These are phyloP conservation scores for Trametopsis cervina DNA, from an alignment of 768 basidiomycete species.

Conservation along the genomic window DNA sequence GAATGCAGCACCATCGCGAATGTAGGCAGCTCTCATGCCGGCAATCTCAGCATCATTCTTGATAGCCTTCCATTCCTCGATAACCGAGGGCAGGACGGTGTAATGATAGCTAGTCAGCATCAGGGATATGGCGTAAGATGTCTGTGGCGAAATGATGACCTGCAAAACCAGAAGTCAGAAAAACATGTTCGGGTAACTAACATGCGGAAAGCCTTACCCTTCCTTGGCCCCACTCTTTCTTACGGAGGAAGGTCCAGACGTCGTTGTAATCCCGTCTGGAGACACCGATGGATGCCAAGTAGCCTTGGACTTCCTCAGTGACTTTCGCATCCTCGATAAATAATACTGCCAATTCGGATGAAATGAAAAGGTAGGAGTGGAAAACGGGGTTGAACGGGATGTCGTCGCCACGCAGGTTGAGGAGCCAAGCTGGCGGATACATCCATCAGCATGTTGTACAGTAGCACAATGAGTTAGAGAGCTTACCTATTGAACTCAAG, in stretches of 20 bases:
- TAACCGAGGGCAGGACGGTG: slow-evolving; percentile 59
- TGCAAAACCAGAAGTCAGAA: slow-evolving; percentile 19
- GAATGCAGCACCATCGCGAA: slow-evolving; percentile 84
- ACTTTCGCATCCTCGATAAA: slow-evolving; percentile 73
- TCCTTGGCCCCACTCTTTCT: slow-evolving; percentile 72
- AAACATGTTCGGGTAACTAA: slow-evolving; percentile 11
- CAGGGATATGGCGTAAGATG: slow-evolving; percentile 76
- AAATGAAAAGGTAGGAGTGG: slow-evolving; percentile 78
- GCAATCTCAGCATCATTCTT: slow-evolving; percentile 87
- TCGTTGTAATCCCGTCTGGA: slow-evolving; percentile 64
- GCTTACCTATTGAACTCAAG: slow-evolving; percentile 63
- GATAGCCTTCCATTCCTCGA: slow-evolving; percentile 75
- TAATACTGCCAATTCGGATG: slow-evolving; percentile 51
- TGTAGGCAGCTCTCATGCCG: slow-evolving; percentile 77
- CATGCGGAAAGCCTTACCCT: slow-evolving; percentile 40
- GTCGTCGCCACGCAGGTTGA: slow-evolving; percentile 87
- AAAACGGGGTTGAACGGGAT: slow-evolving; percentile 92
- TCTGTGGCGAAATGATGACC: slow-evolving; percentile 66
- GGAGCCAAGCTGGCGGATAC: slow-evolving; percentile 72
- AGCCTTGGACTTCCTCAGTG: slow-evolving; percentile 46
- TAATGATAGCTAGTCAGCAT: slow-evolving; percentile 82
- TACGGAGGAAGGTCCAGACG: slow-evolving; percentile 72
- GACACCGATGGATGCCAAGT: slow-evolving; percentile 52
- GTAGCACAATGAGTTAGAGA: too few relatives aligned
- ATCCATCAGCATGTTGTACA: too few relatives aligned